These are phyloP conservation scores for Hyphopichia pseudoburtonii DNA, from an alignment of 1,139 yeast species.

Conservation along the genomic window DNA sequence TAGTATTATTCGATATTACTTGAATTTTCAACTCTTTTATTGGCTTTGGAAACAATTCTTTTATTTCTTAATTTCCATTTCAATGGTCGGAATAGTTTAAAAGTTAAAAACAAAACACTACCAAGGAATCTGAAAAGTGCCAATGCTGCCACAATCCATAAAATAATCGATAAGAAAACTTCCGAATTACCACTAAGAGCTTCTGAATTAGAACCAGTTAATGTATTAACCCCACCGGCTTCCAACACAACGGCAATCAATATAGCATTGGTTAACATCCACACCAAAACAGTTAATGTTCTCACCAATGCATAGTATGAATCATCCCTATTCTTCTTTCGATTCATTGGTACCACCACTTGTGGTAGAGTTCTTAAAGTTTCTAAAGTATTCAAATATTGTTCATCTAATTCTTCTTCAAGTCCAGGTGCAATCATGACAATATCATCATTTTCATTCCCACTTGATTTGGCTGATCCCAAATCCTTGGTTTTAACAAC, in stretches of 20 bases:
- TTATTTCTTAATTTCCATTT: conserved; percentile 39
- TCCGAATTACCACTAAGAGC: conserved; percentile 39
- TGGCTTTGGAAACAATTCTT: conserved; percentile 10
- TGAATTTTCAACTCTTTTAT: conserved; percentile 1
- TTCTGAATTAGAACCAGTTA: conserved; percentile 18
- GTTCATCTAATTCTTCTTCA: conserved; percentile 58
- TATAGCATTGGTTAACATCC: conserved; percentile 48
- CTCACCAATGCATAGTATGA: conserved; percentile 46
- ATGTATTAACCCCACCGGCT: conserved; percentile 39
- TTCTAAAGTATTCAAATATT: conserved; percentile 53
- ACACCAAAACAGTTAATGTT: conserved; percentile 45
- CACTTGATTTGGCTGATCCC: conserved; percentile 63
- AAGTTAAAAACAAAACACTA: conserved; percentile 35
- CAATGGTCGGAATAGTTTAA: conserved; percentile 39
- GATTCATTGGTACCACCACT: conserved; percentile 18
- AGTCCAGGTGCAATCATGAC: conserved; percentile 68
- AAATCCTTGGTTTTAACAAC: conserved; percentile 62
- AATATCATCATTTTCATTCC: conserved; percentile 60
- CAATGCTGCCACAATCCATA: conserved; percentile 51
- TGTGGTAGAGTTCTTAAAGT: conserved; percentile 36
- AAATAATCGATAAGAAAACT: conserved; percentile 43
- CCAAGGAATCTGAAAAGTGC: conserved; percentile 46
- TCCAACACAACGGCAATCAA: conserved; percentile 44
- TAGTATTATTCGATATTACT: too few species aligned
- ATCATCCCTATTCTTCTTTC: conserved; percentile 33